Conservation (phyloP, 2,329 filamentous ascomycete genomes). For the Hortaea sp. region DNA sequence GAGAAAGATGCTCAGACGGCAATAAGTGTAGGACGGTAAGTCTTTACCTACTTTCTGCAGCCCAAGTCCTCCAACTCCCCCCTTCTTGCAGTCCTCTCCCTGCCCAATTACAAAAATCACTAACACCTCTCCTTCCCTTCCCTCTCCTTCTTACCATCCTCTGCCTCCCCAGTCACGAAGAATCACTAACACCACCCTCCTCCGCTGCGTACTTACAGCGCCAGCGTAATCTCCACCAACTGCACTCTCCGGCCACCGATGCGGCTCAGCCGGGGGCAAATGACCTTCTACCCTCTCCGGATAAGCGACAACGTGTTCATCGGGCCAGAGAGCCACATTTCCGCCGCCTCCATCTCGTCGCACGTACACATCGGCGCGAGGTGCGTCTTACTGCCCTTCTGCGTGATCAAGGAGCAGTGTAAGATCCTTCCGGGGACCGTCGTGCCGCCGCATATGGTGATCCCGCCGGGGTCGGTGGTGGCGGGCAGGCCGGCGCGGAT, state of each 20-base stretch:
- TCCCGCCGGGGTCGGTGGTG: slow-evolving; percentile 88
- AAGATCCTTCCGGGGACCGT: slow-evolving; percentile 76
- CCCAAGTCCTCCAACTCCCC: neutral
- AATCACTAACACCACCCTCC: too few species aligned
- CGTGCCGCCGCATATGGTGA: slow-evolving; percentile 78
- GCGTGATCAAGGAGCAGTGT: slow-evolving; percentile 88
- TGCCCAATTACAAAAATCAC: too few species aligned
- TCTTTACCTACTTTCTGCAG: too few species aligned
- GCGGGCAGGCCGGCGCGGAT: slow-evolving; percentile 70
- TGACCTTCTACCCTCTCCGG: slow-evolving; percentile 79
- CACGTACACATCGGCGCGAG: slow-evolving; percentile 77
- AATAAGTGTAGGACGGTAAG: slow-evolving; percentile 62
- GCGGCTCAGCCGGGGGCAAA: slow-evolving; percentile 63
- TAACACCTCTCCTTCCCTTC: too few species aligned
- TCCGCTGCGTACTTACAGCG: slow-evolving; percentile 40
- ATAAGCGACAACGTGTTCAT: slow-evolving; percentile 94
- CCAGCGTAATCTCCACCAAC: slow-evolving; percentile 75
- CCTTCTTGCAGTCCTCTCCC: too few species aligned
- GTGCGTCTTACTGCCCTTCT: slow-evolving; percentile 73
- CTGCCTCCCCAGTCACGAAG: too few species aligned
- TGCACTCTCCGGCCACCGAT: slow-evolving; percentile 74
- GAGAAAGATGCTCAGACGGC: slow-evolving; percentile 37
- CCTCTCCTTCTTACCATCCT: too few species aligned
- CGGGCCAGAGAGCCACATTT: slow-evolving; percentile 57
- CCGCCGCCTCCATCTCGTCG: slow-evolving; percentile 71